Percentiles rank a stretch among this genome's conserved stretches.
phyloP scores from a whole-genome alignment of 139 green algal species.

The Picochlorum sp. region DNA sequence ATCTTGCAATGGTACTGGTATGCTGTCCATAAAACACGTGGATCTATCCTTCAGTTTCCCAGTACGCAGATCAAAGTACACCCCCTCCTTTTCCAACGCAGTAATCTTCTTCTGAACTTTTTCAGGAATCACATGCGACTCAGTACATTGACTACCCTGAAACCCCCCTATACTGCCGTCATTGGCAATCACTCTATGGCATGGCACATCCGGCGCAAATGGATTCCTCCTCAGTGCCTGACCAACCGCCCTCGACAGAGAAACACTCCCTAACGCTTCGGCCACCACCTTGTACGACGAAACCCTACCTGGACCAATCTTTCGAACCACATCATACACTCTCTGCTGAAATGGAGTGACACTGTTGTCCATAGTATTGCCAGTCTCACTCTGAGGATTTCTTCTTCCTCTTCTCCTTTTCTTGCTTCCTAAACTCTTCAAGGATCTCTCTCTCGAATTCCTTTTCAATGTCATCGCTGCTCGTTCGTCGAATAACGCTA shows the following conservation, averaged over 20 bases:
- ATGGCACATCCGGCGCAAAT: slow-evolving; percentile 61
- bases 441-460: slow-evolving; percentile 35
- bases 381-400: not conserved
- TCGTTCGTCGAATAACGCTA: slow-evolving; percentile 34
- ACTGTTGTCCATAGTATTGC: slow-evolving; percentile 29
- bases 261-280: slow-evolving; percentile 34
- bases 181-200: slow-evolving; percentile 63
- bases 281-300: slow-evolving; percentile 62
- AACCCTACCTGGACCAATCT: slow-evolving; percentile 59
- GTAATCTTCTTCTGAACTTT: slow-evolving; percentile 42
- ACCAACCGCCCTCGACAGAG: slow-evolving; percentile 46
- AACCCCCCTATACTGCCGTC: slow-evolving; percentile 65
- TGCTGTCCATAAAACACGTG: too few relatives aligned
- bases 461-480: slow-evolving; percentile 36
- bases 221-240: slow-evolving; percentile 68
- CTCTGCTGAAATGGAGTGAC: slow-evolving; percentile 35
- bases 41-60: slow-evolving; percentile 3
- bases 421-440: slow-evolving; percentile 17
- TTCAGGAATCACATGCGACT: slow-evolving; percentile 27
- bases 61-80: slow-evolving; percentile 31
- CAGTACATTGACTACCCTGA: slow-evolving; percentile 20
- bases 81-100: slow-evolving; percentile 48
- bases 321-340: slow-evolving; percentile 46
- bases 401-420: slow-evolving; percentile 11
- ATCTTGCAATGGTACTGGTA: too few relatives aligned